These are phyloP conservation scores for Erodium maritimum DNA, from an alignment of 345 rosid genomes.

Conservation along the genomic window DNA sequence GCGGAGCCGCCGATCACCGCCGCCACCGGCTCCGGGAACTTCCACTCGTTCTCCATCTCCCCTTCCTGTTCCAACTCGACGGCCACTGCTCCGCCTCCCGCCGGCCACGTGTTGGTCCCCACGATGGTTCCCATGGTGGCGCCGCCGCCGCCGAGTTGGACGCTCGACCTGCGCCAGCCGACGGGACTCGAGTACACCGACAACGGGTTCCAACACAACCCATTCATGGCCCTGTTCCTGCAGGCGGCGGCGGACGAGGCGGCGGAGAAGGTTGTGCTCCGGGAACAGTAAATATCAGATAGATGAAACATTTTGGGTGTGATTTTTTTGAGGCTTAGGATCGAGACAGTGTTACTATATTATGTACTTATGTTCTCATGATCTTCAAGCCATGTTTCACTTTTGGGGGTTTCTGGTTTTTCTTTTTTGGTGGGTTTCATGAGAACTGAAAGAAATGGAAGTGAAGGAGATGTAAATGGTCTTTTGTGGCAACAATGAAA, in stretches of 20 bases:
- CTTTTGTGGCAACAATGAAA: too few relatives aligned
- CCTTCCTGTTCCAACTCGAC: conserved; percentile 12
- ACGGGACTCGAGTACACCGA: conserved; percentile 12
- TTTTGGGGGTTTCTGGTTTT: too few relatives aligned
- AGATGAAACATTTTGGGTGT: neutral
- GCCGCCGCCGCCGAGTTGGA: conserved; percentile 24
- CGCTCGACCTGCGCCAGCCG: conserved; percentile 31
- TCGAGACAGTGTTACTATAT: too few relatives aligned
- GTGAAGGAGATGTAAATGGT: neutral
- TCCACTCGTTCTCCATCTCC: conserved; percentile 28
- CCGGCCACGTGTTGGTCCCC: too few relatives aligned
- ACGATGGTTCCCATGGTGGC: conserved; percentile 7
- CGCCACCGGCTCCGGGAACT: conserved; percentile 44
- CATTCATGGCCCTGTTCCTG: conserved; percentile 43
- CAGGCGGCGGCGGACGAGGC: conserved; percentile 22
- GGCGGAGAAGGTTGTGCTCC: conserved; percentile 10
- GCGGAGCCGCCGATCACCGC: conserved; percentile 52
- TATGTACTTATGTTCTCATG: too few relatives aligned
- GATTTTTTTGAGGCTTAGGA: too few relatives aligned
- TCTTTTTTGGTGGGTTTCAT: too few relatives aligned
- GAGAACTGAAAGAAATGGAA: too few relatives aligned
- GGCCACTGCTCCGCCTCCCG: conserved; percentile 15
- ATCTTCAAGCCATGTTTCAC: too few relatives aligned
- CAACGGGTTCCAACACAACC: conserved; percentile 36
- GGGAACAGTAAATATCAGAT: neutral